Evolutionary conservation across 352 stramenopile species (phyloP), one percentile per base, ranked within the genome.

Genomic region (Globisporangium canariense): DNA sequence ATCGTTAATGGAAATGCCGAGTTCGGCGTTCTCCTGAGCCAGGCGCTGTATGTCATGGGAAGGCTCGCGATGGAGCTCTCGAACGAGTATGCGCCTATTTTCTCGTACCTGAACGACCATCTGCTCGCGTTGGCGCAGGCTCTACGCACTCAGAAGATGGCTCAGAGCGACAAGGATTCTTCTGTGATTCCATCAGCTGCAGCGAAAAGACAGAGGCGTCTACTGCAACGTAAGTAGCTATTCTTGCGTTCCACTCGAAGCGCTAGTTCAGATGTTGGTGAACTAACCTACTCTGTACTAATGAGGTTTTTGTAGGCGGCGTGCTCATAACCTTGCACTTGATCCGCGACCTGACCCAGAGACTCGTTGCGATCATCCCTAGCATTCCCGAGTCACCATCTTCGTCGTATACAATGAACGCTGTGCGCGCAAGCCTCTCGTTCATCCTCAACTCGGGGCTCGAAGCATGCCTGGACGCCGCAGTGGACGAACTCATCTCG

Each of bases 31-130:
- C 47, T 85, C 8, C 50, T 78, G 2, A 68, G 71, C 8, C 71
- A 91, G 38, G 72, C 78, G 22, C 64, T 93, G 2, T 81, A 75
- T 53, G 60, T 71, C 0, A 66, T 94, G 49, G 83, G 80, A 0
- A 50, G 64, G 0, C 60, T 81, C 30, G 60, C 86, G 0, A 62
- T 94, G 46, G 77, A 82, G 34, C 65, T 66, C 20, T 74, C 77
- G 1, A 76, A 74, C 22, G 83, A 85, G 56, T 92, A 86, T 45
- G 47, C 70, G 3, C 59, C 69, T n/a, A 58, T 86, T 22, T 91
- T 93, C 60, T 53, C 59, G 45, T 54, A 71, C 8, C 60, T 94
- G 7, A 85, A 85, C 61, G 64, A 69, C 1, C 63, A 76, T 6
- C 43, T 94, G 3, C 62, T 64, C 9, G 69, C 46, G 36, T 66